Percentiles rank a stretch among this genome's conserved stretches.
Conservation (phyloP, 345 rosid species). For the Sonneratia alba region DNA sequence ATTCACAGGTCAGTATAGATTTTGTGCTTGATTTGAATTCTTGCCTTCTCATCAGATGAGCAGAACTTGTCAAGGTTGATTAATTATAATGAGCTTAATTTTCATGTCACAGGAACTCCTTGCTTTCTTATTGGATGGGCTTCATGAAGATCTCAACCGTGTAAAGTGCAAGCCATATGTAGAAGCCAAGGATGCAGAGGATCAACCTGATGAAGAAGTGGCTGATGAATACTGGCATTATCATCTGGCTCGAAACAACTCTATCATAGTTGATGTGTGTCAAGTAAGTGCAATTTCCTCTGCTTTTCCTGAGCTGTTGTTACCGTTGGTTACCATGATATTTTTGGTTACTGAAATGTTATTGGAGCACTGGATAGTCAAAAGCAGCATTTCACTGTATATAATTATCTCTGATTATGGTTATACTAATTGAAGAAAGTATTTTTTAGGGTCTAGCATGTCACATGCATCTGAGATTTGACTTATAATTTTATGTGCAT, state of each 20-base stretch:
- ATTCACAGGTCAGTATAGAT: conserved; percentile 78
- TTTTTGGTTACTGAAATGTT: neutral
- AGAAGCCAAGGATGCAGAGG: conserved; percentile 86
- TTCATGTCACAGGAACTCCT: conserved; percentile 63
- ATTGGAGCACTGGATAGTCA: neutral
- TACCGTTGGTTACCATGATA: neutral
- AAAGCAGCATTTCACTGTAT: neutral
- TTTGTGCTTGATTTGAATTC: conserved; percentile 4
- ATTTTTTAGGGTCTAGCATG: neutral
- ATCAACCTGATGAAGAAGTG: conserved; percentile 71
- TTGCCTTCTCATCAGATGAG: neutral
- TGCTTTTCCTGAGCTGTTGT: conserved; percentile 3
- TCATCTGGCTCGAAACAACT: conserved; percentile 85
- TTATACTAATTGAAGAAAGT: neutral
- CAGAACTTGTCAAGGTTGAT: neutral
- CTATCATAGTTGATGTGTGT: conserved; percentile 80
- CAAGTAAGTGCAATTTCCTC: conserved; percentile 50
- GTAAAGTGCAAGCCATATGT: conserved; percentile 83
- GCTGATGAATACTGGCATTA: conserved; percentile 94
- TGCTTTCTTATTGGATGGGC: conserved; percentile 95
- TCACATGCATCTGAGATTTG: neutral
- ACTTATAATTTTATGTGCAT: neutral
- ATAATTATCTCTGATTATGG: neutral
- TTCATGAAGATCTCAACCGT: conserved; percentile 94
- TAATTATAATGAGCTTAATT: conserved; percentile 1